Base-by-base conservation (phyloP, 2,329 filamentous ascomycete genomes). In the Cytospora schulzeri region DNA sequence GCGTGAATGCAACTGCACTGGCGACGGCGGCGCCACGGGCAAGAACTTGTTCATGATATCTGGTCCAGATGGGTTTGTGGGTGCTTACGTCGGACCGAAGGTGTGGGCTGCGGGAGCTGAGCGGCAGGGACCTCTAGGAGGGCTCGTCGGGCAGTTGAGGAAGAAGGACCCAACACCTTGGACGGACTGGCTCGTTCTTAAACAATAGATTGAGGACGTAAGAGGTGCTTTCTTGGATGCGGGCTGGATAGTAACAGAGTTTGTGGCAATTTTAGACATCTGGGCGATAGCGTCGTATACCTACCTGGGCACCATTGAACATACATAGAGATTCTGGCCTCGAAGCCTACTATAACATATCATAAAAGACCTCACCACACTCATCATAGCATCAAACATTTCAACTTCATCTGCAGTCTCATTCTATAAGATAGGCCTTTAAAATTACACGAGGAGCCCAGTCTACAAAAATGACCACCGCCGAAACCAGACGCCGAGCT, bases 41-140 rank as follows among this genome's bases (percentile, higher is more conserved):
- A 85, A 83, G 68, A 88, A 88, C 66, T 74, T 97, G 24, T 80
- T 97, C n/a, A 81, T 97, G 63, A 85, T 98, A 1, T 96, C 93
- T 0, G 95, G 95, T 0, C 94, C 95, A 0, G 92, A 96, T 61
- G 94, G 95, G 0, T 98, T 98, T 76, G 84, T 98, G 48, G 84
- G 85, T 52, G 85, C 90, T 68, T 91, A 91, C 77, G 92, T 92
- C 2, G 94, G 95, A 1, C 81, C 88, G 12, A 97, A 96, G 77
- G 77, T 85, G 3, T 96, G 92, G 91, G 79, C 82, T 14, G 83
- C 84, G 31, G 92, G 92, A 0, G 79, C 80, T 64, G 90, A 96
- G 76, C 80, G 85, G 14, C 93, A 97, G 72, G 93, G 93, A 0
- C 82, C 85, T 0, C 77, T 97, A 0, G 84, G 85, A 7, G 93